A percentile compares a stretch with the other conserved stretches of the same genome.
phyloP scores from a whole-genome alignment of 1,139 yeast species.

The Candida mesenterica region DNA sequence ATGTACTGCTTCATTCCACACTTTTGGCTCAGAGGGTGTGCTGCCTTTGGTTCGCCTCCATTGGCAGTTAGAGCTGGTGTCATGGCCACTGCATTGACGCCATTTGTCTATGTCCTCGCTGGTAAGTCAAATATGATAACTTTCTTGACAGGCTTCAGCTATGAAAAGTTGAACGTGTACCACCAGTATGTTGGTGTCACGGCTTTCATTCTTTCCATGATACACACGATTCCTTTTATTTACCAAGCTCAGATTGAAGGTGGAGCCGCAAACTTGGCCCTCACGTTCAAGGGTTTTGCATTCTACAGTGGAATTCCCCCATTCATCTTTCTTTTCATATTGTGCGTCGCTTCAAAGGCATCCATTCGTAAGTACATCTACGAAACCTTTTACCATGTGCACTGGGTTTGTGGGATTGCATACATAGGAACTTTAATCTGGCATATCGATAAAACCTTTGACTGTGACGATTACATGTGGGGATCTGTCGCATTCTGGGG shows the following conservation, averaged over 20 bases:
- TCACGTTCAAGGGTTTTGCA: constrained; percentile 17
- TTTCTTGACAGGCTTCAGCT: constrained; percentile 52
- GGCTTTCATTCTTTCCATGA: constrained; percentile 46
- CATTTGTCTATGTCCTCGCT: constrained; percentile 49
- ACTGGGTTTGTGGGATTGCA: constrained; percentile 59
- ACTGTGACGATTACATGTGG: constrained; percentile 50
- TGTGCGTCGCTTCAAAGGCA: constrained; percentile 49
- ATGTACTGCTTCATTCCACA: constrained; percentile 51
- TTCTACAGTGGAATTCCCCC: constrained; percentile 43
- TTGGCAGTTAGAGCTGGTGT: constrained; percentile 54
- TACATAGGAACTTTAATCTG: constrained; percentile 52
- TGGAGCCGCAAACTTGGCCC: constrained; percentile 31
- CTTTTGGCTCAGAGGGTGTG: constrained; percentile 54
- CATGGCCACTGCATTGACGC: constrained; percentile 52
- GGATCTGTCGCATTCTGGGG: constrained; percentile 59
- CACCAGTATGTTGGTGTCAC: constrained; percentile 52
- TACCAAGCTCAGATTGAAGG: constrained; percentile 51
- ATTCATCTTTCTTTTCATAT: constrained; percentile 41
- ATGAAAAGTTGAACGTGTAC: constrained; percentile 52
- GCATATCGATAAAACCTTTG: constrained; percentile 44
- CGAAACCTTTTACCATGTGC: constrained; percentile 54
- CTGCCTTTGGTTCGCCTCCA: constrained; percentile 67
- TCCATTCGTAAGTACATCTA: constrained; percentile 44
- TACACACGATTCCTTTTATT: constrained; percentile 57
- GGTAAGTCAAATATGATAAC: constrained; percentile 55